These are phyloP conservation scores for Claviceps humidiphila DNA, from an alignment of 2,329 filamentous ascomycete genomes.

Conservation along the genomic window DNA sequence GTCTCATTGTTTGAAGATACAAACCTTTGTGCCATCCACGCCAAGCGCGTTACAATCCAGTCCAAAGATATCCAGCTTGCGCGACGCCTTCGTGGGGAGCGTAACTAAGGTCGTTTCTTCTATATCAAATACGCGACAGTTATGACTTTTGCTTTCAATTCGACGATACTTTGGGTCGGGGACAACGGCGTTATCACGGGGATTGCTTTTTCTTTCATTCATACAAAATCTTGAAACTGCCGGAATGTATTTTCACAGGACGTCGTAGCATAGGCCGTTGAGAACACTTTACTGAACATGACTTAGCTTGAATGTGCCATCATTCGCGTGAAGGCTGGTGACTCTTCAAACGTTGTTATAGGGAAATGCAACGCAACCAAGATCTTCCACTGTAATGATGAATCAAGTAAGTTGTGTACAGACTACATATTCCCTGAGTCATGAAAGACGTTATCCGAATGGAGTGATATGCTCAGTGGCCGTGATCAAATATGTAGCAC, in stretches of 20 bases:
- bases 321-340: too few species aligned
- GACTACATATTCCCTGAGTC: too few species aligned
- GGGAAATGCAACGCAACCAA: too few species aligned
- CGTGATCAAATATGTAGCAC: too few species aligned
- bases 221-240: conserved; percentile 16
- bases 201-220: conserved; percentile 8
- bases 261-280: too few species aligned
- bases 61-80: conserved; percentile 96
- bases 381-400: too few species aligned
- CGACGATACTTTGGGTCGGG: conserved; percentile 25
- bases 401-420: too few species aligned
- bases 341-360: too few species aligned
- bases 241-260: conserved; percentile 28
- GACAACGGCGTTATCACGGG: conserved; percentile 34
- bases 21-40: conserved; percentile 96
- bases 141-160: conserved; percentile 26
- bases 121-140: conserved; percentile 15
- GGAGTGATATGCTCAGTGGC: too few species aligned
- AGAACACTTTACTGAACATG: too few species aligned
- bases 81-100: conserved; percentile 86
- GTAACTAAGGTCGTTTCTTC: conserved; percentile 48
- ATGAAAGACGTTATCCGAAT: too few species aligned
- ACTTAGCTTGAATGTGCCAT: too few species aligned
- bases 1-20: conserved; percentile 97
- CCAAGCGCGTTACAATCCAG: conserved; percentile 98